These are phyloP conservation scores for Saitoella complicata DNA, from an alignment of 805 yeast species.

Conservation along the genomic window DNA sequence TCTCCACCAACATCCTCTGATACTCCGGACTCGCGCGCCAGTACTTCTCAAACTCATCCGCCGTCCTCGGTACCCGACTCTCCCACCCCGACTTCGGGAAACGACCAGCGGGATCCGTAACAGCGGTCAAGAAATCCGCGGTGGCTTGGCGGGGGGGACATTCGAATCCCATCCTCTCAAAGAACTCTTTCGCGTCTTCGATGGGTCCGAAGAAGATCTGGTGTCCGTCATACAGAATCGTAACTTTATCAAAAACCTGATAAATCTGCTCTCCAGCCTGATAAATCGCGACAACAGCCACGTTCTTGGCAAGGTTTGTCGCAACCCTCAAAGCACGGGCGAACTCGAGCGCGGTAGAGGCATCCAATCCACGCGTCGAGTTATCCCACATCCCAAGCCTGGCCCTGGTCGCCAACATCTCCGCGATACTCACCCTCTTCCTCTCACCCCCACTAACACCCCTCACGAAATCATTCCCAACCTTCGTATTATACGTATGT, in stretches of 20 bases:
- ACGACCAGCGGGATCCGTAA: slow-evolving; percentile 40
- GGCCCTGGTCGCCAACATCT: slow-evolving; percentile 31
- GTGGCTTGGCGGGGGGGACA: slow-evolving; percentile 45
- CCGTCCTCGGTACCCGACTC: slow-evolving; percentile 34
- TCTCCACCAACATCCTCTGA: slow-evolving; percentile 24
- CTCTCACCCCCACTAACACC: slow-evolving; percentile 48
- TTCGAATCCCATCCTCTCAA: slow-evolving; percentile 37
- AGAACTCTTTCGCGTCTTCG: slow-evolving; percentile 31
- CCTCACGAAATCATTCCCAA: slow-evolving; percentile 32
- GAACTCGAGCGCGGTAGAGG: slow-evolving; percentile 55
- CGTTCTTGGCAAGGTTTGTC: slow-evolving; percentile 32
- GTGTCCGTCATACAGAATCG: slow-evolving; percentile 38
- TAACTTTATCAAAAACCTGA: slow-evolving; percentile 37
- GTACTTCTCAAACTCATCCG: slow-evolving; percentile 29
- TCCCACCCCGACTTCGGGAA: slow-evolving; percentile 28
- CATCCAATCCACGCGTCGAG: slow-evolving; percentile 55
- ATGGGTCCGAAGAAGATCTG: slow-evolving; percentile 39
- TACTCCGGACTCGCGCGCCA: slow-evolving; percentile 35
- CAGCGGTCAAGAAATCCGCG: slow-evolving; percentile 41
- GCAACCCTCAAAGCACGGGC: slow-evolving; percentile 40
- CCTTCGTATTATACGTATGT: slow-evolving; percentile 29
- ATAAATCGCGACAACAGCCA: slow-evolving; percentile 46
- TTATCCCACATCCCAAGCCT: slow-evolving; percentile 47
- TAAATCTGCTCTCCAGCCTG: slow-evolving; percentile 43
- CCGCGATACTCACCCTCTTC: slow-evolving; percentile 40